These are phyloP conservation scores for Candida bentonensis DNA, from an alignment of 805 yeast genomes.

Conservation along the genomic window DNA sequence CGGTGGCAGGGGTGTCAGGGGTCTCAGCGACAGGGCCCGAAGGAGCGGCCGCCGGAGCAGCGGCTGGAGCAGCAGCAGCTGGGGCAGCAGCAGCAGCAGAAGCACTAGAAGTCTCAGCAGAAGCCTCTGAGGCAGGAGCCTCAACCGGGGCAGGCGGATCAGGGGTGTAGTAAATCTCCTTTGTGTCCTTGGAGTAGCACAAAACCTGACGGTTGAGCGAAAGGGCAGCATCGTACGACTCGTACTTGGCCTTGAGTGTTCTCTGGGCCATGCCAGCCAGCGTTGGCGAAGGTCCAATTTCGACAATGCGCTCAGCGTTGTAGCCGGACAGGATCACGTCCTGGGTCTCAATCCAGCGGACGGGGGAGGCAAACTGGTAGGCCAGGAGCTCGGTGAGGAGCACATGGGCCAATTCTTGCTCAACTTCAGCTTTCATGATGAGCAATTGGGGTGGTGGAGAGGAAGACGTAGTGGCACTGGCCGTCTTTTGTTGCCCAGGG, in stretches of 20 bases:
- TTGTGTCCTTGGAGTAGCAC: slow-evolving; percentile 90
- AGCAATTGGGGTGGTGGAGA: not conserved
- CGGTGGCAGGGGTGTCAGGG: slow-evolving; percentile 83
- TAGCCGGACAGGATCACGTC: slow-evolving; percentile 89
- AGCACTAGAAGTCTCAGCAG: slow-evolving; percentile 36
- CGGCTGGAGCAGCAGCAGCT: slow-evolving; percentile 43
- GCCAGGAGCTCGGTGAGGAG: slow-evolving; percentile 91
- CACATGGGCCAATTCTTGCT: slow-evolving; percentile 94
- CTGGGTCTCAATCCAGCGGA: slow-evolving; percentile 99
- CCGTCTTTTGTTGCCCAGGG: too few relatives aligned
- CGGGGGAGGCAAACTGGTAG: slow-evolving; percentile 98
- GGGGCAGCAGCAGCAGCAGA: slow-evolving; percentile 44
- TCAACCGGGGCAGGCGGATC: slow-evolving; percentile 23
- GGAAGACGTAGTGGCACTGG: too few relatives aligned
- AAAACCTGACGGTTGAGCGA: slow-evolving; percentile 85
- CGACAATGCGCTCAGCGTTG: slow-evolving; percentile 95
- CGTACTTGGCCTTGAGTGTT: slow-evolving; percentile 89
- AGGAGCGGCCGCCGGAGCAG: slow-evolving; percentile 52
- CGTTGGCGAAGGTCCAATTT: slow-evolving; percentile 98
- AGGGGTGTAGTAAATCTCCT: slow-evolving; percentile 87
- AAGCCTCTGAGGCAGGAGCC: slow-evolving; percentile 15
- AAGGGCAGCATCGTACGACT: slow-evolving; percentile 94
- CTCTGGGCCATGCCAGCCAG: slow-evolving; percentile 97
- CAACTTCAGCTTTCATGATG: slow-evolving; percentile 79
- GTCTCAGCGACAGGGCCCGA: slow-evolving; percentile 72